Evolutionary conservation across 139 green algal genomes (phyloP).

Genomic region (Closterium sp.): DNA sequence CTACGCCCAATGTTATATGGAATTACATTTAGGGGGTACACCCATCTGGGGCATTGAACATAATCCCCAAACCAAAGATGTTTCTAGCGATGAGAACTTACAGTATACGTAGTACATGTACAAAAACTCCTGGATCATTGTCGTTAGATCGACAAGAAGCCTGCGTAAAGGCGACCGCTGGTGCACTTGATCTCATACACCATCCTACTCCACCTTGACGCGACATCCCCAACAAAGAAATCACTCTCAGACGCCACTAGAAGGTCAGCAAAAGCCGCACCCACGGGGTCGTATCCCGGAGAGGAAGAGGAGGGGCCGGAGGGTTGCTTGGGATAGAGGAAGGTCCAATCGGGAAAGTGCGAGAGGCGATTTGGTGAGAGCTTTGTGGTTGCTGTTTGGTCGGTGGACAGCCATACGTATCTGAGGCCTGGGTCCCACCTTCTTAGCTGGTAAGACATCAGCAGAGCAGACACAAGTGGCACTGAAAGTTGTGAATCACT

Average conservation of each 20-base stretch:
- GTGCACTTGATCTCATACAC: not conserved
- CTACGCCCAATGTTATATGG: too few relatives aligned
- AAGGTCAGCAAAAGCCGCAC: not conserved
- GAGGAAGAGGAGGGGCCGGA: not conserved
- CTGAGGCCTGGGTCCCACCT: not conserved
- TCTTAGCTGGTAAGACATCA: not conserved
- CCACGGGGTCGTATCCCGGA: not conserved
- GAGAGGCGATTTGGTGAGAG: not conserved
- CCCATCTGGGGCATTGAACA: too few relatives aligned
- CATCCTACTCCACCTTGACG: not conserved
- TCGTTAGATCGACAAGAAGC: not conserved
- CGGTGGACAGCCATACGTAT: not conserved
- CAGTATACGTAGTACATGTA: too few relatives aligned
- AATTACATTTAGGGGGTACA: too few relatives aligned
- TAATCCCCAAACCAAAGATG: too few relatives aligned
- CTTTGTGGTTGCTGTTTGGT: not conserved
- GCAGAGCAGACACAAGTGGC: not conserved
- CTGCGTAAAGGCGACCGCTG: not conserved
- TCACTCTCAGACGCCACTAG: not conserved
- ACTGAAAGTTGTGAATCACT: not conserved
- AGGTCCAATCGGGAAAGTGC: not conserved
- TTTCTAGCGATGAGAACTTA: too few relatives aligned
- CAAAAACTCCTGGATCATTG: too few relatives aligned
- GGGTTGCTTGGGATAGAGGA: not conserved
- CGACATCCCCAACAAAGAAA: not conserved